A percentile compares a stretch with the other conserved stretches of the same genome.
These are phyloP conservation scores for Thielaviopsis populi DNA, from an alignment of 2,329 filamentous ascomycete genomes.

Conservation along the genomic window DNA sequence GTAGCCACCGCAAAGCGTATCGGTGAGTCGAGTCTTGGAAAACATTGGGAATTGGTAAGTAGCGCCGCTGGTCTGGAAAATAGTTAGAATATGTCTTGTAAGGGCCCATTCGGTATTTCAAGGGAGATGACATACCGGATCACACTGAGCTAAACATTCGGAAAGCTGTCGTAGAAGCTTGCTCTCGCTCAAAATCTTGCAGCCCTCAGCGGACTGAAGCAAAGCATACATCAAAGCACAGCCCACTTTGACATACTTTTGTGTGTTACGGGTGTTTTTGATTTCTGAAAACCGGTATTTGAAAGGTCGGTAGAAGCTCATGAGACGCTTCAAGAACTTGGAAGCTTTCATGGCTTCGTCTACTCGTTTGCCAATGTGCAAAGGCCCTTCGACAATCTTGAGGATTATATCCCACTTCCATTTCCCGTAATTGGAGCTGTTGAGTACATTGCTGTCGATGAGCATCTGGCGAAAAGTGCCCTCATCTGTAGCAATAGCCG, in stretches of 20 bases:
- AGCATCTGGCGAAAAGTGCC: slow-evolving; percentile 48
- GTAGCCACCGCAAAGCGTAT: slow-evolving; percentile 83
- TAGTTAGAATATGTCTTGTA: not conserved
- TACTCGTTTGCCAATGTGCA: slow-evolving; percentile 78
- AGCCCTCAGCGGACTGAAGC: slow-evolving; percentile 70
- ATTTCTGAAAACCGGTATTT: slow-evolving; percentile 90
- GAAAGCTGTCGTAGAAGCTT: slow-evolving; percentile 88
- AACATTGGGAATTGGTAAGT: slow-evolving; percentile 82
- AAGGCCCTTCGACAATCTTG: slow-evolving; percentile 78
- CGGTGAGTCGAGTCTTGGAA: slow-evolving; percentile 65
- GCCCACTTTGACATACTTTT: slow-evolving; percentile 82
- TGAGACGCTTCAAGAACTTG: slow-evolving; percentile 87
- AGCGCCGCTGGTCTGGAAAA: slow-evolving; percentile 45
- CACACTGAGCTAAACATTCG: slow-evolving; percentile 89
- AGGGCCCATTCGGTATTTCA: not conserved
- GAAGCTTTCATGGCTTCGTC: slow-evolving; percentile 90
- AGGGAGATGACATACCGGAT: slow-evolving; percentile 45
- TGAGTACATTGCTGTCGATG: slow-evolving; percentile 71
- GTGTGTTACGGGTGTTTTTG: slow-evolving; percentile 79
- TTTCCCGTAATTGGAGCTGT: slow-evolving; percentile 79
- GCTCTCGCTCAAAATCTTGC: slow-evolving; percentile 74
- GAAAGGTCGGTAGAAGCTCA: slow-evolving; percentile 93
- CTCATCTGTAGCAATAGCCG: slow-evolving; percentile 31
- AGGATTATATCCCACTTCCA: slow-evolving; percentile 97
- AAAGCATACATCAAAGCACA: slow-evolving; percentile 79